Conservation (phyloP, 345 rosid species). For the Iberis pinnata region DNA sequence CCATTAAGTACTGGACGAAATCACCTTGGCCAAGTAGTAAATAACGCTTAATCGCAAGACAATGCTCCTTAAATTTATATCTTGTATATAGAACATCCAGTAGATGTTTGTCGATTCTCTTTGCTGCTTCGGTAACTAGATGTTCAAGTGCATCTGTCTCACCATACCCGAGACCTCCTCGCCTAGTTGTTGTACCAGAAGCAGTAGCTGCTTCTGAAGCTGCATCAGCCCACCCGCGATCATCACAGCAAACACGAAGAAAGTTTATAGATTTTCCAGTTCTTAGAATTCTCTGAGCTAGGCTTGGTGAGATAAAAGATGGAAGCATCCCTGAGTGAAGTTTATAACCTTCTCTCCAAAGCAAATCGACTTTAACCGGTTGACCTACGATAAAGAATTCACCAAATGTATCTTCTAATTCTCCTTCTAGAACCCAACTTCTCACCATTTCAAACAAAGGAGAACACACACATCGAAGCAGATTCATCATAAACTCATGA, state of each 20-base stretch:
- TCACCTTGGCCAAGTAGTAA: conserved; percentile 96
- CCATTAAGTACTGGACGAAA: conserved; percentile 94
- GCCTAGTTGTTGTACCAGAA: conserved; percentile 81
- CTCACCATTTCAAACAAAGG: conserved; percentile 98
- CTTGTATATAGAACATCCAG: conserved; percentile 73
- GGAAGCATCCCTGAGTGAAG: conserved; percentile 89
- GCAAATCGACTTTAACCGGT: conserved; percentile 86
- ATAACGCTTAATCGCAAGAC: conserved; percentile 93
- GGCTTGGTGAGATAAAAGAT: conserved; percentile 76
- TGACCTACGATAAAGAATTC: conserved; percentile 89
- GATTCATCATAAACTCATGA: conserved; percentile 74
- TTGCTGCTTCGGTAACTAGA: conserved; percentile 82
- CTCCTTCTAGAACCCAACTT: conserved; percentile 99
- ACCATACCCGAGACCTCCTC: conserved; percentile 94
- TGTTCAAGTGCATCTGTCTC: conserved; percentile 94
- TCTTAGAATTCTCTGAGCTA: conserved; percentile 87
- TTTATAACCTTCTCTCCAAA: conserved; percentile 97
- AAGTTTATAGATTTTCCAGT: conserved; percentile 96
- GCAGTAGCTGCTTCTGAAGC: conserved; percentile 88
- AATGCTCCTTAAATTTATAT: conserved; percentile 85
- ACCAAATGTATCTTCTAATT: conserved; percentile 83
- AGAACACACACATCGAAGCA: conserved; percentile 80
- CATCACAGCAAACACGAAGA: conserved; percentile 91
- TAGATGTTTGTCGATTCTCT: conserved; percentile 89
- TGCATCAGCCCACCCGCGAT: conserved; percentile 93